Conservation (phyloP, 768 basidiomycete genomes). For the Candolleomyces efflorescens region DNA sequence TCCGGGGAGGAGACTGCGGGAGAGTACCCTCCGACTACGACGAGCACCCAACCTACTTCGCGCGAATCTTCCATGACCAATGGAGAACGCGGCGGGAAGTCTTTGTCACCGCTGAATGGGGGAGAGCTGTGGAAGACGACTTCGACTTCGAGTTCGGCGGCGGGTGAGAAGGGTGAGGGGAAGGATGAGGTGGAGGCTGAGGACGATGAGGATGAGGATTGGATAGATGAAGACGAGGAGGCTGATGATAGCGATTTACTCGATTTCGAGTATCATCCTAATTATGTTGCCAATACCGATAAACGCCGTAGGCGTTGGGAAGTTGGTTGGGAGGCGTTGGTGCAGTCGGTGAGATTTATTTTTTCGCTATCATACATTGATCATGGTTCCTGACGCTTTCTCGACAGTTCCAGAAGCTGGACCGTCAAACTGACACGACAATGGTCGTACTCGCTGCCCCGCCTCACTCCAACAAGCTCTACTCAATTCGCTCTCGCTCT, state of each 20-base stretch:
- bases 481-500: conserved; percentile 61
- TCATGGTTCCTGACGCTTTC: neutral
- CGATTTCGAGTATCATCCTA: conserved; percentile 73
- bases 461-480: conserved; percentile 64
- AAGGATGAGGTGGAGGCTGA: conserved; percentile 8
- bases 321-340: conserved; percentile 67
- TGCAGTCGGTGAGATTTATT: conserved; percentile 55
- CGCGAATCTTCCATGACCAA: neutral
- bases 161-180: too few species aligned
- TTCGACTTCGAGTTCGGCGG: too few species aligned
- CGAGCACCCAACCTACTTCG: conserved; percentile 16
- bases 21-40: conserved; percentile 33
- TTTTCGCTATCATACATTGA: conserved; percentile 7
- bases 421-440: conserved; percentile 78
- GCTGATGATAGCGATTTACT: conserved; percentile 67
- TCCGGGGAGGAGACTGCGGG: conserved; percentile 80
- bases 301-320: conserved; percentile 73
- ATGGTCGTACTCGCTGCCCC: conserved; percentile 73
- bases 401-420: conserved; percentile 67
- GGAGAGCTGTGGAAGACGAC: neutral
- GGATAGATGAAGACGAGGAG: conserved; percentile 72
- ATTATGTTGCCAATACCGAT: conserved; percentile 60
- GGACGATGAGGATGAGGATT: conserved; percentile 50
- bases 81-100: too few species aligned
- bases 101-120: too few species aligned